Evolutionary conservation across 768 basidiomycete genomes (phyloP), one percentile per base, ranked within the genome.

Genomic region (Termitomyces bulborhizus): DNA sequence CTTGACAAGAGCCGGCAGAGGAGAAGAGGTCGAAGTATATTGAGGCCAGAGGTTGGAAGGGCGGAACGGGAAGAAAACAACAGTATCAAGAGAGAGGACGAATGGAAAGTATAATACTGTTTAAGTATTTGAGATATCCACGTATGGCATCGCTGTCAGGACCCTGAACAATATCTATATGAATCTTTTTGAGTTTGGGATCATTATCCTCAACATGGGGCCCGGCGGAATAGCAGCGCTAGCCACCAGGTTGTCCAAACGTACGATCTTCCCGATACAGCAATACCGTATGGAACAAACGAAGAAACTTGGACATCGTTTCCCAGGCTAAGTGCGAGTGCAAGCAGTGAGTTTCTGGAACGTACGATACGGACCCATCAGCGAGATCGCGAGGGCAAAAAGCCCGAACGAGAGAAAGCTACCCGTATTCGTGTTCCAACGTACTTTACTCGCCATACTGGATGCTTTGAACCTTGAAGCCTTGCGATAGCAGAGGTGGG

Each of bases 241-340:
- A 48, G 46, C 47, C 32, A 36, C 32, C 21, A 65, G 61, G 50
- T 57, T 40, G 50, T 66, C 63, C 59, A 66, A 67, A 53, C 70
- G 65, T n/a, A 50, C 49, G 63, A 68, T 67, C 53, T 69, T 63
- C 71, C 72, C 62, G 63, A 72, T 75, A 67, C 60, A 67, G 71
- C 54, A 68, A 63, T 45, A 52, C 62, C 63, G 65, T 55, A 65
- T 56, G 55, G 53, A 46, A 54, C 53, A 46, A 46, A 37, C 45
- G 27, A 42, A 56, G 53, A 59, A 54, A 60, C 60, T 65, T 61
- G 71, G 63, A 61, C 42, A 65, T 57, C 53, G 55, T 53, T 66
- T 73, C 72, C 60, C 72, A 73, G 62, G 66, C 59, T 59, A 63
- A 65, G 3, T 56, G 57, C 57, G 61, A 57, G 47, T 42, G 29